A percentile compares a stretch with the other conserved stretches of the same genome.
These are phyloP conservation scores for Penicillium pulvis DNA, from an alignment of 495 filamentous ascomycete genomes.

Conservation along the genomic window DNA sequence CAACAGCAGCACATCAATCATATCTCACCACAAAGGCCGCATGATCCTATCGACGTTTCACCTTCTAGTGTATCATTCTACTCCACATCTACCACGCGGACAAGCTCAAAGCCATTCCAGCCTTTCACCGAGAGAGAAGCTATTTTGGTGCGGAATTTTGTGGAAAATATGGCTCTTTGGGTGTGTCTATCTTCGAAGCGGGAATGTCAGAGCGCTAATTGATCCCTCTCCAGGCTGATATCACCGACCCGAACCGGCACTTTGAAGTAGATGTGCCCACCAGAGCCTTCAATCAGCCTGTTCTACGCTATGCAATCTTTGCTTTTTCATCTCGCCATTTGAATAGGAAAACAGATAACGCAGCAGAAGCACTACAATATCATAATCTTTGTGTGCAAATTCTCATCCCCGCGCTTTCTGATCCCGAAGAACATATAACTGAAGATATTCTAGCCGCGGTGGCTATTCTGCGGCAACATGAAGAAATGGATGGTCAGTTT, in stretches of 20 bases:
- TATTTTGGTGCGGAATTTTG: constrained; percentile 30
- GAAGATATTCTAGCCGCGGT: constrained; percentile 33
- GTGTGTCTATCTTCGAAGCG: constrained; percentile 13
- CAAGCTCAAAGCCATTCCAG: constrained; percentile 6
- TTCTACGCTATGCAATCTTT: constrained; percentile 31
- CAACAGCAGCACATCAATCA: background rate
- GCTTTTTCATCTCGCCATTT: constrained; percentile 36
- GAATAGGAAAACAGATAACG: constrained; percentile 21
- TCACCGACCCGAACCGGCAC: constrained; percentile 34
- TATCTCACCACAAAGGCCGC: background rate
- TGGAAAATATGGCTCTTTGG: constrained; percentile 39
- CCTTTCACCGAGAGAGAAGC: constrained; percentile 27
- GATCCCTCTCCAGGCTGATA: constrained; percentile 25
- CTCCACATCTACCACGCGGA: constrained; percentile 3
- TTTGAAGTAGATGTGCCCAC: constrained; percentile 30
- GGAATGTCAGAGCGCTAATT: background rate
- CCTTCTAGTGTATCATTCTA: constrained; percentile 7
- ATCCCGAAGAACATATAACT: constrained; percentile 21
- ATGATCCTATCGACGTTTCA: constrained; percentile 8
- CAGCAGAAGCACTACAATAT: constrained; percentile 30
- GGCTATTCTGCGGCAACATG: constrained; percentile 34
- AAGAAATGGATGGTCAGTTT: constrained; percentile 34
- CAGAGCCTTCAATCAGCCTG: constrained; percentile 27
- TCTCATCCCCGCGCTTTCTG: constrained; percentile 30
- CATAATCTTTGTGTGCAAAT: constrained; percentile 33